Base-by-base conservation (phyloP, 352 stramenopile species). In the Phytopythium boreale region DNA sequence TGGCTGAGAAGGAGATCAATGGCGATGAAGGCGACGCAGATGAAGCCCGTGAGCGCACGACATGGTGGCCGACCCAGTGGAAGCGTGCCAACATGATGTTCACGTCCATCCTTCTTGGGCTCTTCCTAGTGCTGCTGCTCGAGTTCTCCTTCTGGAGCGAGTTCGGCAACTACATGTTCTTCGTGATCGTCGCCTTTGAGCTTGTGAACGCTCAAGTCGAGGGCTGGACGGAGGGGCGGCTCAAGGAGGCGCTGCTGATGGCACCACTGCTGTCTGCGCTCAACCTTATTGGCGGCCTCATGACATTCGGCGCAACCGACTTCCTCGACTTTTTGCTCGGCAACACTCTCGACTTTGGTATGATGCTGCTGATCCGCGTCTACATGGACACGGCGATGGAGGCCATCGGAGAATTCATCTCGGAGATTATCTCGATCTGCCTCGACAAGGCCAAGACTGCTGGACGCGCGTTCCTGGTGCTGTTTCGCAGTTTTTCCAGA, bases 271-370 rank as follows among this genome's bases (percentile, higher is more conserved):
- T 96, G 39, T 97, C 92, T 8, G 82, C 89, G 11, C 75, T 98
- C 43, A 96, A 71, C 47, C 73, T 99, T 26, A 88, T 98, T 1
- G 84, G 94, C 59, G 88, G 84, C 8, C 84, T 98, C 24, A 96
- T 99, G 67, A 98, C 93, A 1, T 97, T 99, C 65, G 96, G 91
- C 10, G 93, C 96, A 11, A 90, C 93, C 52, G 93, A 99, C 69
- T 99, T 99, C 72, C 75, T 96, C 29, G 97, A 99, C 74, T 99
- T 99, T 69, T 82, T 99, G 19, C 78, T 99, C 41, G 95, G 88
- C 8, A 98, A 96, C 64, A 92, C 97, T 37, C 84, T 99, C 5
- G 89, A 97, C 26, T 97, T 99, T 64, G 96, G 95, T 10, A 94
- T 99, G 57, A 93, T 98, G 69, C 70, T 99, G n/a, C 67, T 98